Evolutionary conservation across 768 basidiomycete genomes (phyloP).

Genomic region (Calocybe cyanea): DNA sequence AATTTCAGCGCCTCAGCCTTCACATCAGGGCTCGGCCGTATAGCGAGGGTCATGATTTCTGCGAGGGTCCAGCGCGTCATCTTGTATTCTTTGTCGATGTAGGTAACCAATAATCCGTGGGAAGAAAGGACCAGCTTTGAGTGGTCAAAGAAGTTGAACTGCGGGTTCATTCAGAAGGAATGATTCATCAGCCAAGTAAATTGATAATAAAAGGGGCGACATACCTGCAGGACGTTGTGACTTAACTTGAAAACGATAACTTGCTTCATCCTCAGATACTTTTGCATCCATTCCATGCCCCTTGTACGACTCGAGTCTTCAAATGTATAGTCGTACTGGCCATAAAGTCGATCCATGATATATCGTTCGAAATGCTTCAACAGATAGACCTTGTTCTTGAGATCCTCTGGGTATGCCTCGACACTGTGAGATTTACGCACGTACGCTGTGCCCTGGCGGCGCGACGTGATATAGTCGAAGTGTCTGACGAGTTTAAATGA

Average conservation of each 20-base stretch:
- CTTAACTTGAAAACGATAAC: constrained; percentile 96
- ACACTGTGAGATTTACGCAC: constrained; percentile 71
- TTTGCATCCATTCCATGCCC: constrained; percentile 95
- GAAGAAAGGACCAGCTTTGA: constrained; percentile 89
- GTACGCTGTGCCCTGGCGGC: constrained; percentile 61
- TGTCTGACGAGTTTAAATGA: constrained; percentile 45
- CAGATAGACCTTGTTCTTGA: constrained; percentile 89
- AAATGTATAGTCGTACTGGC: constrained; percentile 81
- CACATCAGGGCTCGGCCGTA: constrained; percentile 27
- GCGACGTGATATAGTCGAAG: constrained; percentile 83
- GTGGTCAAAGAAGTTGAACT: constrained; percentile 99
- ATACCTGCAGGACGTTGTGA: constrained; percentile 91
- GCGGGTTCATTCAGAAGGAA: constrained; percentile 4
- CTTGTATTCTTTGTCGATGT: constrained; percentile 87
- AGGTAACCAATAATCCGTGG: constrained; percentile 73
- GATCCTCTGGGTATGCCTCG: constrained; percentile 69
- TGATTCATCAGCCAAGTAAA: constrained; percentile 4
- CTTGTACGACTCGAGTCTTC: constrained; percentile 60
- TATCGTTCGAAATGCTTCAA: constrained; percentile 93
- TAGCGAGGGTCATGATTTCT: constrained; percentile 61
- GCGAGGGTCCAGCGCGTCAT: constrained; percentile 70
- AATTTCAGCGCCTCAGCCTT: constrained; percentile 60
- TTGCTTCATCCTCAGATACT: constrained; percentile 94
- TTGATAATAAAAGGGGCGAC: constrained; percentile 16
- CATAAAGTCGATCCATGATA: constrained; percentile 87